These are phyloP conservation scores for Ascodesmis nigricans DNA, from an alignment of 495 filamentous ascomycete genomes.

Conservation along the genomic window DNA sequence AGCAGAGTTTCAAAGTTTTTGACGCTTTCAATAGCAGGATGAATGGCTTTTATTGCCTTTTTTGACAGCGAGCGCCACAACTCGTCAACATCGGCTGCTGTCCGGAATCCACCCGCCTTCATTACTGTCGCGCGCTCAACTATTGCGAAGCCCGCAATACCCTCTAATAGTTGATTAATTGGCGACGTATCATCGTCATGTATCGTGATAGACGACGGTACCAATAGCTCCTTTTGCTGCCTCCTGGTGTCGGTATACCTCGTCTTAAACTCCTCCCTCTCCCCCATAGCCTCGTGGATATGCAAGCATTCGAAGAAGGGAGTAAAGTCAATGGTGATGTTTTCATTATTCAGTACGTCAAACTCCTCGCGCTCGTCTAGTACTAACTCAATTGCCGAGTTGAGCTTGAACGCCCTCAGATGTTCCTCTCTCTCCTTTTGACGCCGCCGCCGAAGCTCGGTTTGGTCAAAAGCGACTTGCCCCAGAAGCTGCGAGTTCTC, in stretches of 20 bases:
- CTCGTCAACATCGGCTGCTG: constrained; percentile 79
- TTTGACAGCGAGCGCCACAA: constrained; percentile 98
- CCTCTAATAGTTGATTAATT: constrained; percentile 68
- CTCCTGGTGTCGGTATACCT: constrained; percentile 80
- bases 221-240: constrained; percentile 72
- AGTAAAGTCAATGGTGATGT: constrained; percentile 79
- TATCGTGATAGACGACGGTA: constrained; percentile 37
- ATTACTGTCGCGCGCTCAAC: constrained; percentile 86
- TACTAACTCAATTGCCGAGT: constrained; percentile 86
- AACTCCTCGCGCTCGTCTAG: constrained; percentile 91
- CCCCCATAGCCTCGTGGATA: constrained; percentile 87
- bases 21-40: constrained; percentile 49
- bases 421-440: constrained; percentile 64
- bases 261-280: constrained; percentile 67
- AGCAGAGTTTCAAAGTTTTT: constrained; percentile 65
- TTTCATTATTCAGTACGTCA: constrained; percentile 81
- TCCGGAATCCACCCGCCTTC: constrained; percentile 56
- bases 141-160: constrained; percentile 90
- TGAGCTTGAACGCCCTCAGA: constrained; percentile 65
- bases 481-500: constrained; percentile 89
- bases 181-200: constrained; percentile 51
- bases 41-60: constrained; percentile 55
- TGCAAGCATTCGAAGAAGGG: constrained; percentile 89
- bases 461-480: constrained; percentile 93
- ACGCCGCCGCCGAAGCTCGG: constrained; percentile 60